phyloP scores from a whole-genome alignment of 306 rosid genomes.

The Geum urbanum region DNA sequence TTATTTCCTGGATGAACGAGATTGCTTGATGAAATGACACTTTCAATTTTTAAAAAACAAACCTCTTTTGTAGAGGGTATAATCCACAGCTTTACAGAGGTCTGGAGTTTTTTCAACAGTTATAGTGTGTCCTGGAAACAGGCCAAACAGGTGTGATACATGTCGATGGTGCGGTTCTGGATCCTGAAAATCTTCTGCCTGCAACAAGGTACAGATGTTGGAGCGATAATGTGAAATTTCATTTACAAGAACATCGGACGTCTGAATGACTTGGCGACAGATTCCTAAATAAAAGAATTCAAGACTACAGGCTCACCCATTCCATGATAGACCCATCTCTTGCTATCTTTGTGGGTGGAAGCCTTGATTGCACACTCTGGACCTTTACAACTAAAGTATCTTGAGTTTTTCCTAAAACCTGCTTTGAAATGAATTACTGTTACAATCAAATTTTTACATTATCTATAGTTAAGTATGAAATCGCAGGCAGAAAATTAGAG shows the following conservation, averaged over 20 bases:
- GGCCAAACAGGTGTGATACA: slow-evolving; percentile 79
- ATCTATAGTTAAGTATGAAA: slow-evolving; percentile 7
- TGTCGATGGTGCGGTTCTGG: slow-evolving; percentile 80
- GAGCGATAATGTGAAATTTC: neutral
- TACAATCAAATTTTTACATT: neutral
- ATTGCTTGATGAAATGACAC: neutral
- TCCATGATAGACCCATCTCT: slow-evolving; percentile 90
- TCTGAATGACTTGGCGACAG: slow-evolving; percentile 13
- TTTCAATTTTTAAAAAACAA: slow-evolving; percentile 14
- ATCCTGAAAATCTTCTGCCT: slow-evolving; percentile 85
- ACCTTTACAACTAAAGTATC: slow-evolving; percentile 59
- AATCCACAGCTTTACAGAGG: slow-evolving; percentile 65
- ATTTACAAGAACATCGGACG: slow-evolving; percentile 11
- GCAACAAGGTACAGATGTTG: slow-evolving; percentile 8
- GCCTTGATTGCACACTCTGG: slow-evolving; percentile 51
- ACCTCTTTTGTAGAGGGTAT: slow-evolving; percentile 81
- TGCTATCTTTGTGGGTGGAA: slow-evolving; percentile 64
- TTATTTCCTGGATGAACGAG: no score
- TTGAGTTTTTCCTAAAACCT: slow-evolving; percentile 71
- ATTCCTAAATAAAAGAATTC: neutral
- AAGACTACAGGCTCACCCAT: slow-evolving; percentile 60
- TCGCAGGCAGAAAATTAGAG: slow-evolving; percentile 20
- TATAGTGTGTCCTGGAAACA: slow-evolving; percentile 87
- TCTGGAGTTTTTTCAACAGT: slow-evolving; percentile 64
- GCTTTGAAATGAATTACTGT: slow-evolving; percentile 22